phyloP scores from a whole-genome alignment of 345 rosid species.

The Litchi chinensis region DNA sequence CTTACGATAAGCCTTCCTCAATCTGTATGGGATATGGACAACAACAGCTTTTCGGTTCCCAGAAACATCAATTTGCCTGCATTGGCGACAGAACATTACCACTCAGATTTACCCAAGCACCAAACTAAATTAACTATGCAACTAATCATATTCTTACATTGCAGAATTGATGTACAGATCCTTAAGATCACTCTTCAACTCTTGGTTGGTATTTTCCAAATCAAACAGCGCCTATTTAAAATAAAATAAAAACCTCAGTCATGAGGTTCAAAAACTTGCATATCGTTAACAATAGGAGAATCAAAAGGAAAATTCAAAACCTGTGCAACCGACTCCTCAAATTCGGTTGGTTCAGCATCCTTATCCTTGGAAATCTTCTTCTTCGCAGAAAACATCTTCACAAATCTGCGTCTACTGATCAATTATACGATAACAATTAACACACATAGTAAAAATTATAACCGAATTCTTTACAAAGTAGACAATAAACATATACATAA shows the following conservation, averaged over 20 bases:
- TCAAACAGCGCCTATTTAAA: slow-evolving; percentile 68
- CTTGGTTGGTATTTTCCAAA: slow-evolving; percentile 77
- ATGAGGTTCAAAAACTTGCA: not conserved
- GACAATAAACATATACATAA: too few relatives aligned
- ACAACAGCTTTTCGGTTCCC: slow-evolving; percentile 82
- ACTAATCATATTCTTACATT: slow-evolving; percentile 42
- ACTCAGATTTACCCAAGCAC: not conserved
- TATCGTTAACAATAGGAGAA: not conserved
- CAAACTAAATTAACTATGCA: not conserved
- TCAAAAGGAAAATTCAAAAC: slow-evolving; percentile 29
- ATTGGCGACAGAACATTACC: not conserved
- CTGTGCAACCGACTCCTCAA: slow-evolving; percentile 89
- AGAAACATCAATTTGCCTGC: slow-evolving; percentile 79
- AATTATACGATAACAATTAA: not conserved
- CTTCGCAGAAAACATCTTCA: slow-evolving; percentile 70
- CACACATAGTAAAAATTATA: not conserved
- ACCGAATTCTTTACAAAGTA: too few relatives aligned
- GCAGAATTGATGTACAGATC: slow-evolving; percentile 83
- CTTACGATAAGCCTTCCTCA: slow-evolving; percentile 78
- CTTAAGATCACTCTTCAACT: slow-evolving; percentile 83
- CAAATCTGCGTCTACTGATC: not conserved
- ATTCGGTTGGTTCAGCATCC: slow-evolving; percentile 74
- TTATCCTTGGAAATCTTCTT: slow-evolving; percentile 82
- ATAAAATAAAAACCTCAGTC: not conserved
- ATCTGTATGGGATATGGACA: slow-evolving; percentile 71